Base-by-base conservation (phyloP, 352 stramenopile genomes). In the Globisporangium abappressorium region DNA sequence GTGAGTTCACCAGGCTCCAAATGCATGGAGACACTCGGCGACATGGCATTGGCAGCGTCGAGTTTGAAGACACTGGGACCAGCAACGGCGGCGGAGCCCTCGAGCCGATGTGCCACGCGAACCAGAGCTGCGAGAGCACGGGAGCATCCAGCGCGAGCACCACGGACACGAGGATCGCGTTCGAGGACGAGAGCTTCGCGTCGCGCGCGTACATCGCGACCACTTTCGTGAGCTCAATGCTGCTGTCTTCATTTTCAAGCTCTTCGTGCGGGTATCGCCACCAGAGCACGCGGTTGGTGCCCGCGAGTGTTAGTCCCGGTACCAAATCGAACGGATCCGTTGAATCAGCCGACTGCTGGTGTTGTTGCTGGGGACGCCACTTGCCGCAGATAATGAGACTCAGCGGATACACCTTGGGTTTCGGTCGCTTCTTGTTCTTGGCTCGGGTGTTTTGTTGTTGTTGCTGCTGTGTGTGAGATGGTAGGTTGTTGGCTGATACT, bases 51-150 rank as follows among this genome's bases (percentile, higher is more conserved):
- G 63, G 26, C 2, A 43, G 70, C 30, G 30, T 46, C 57, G 22
- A 64, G 46, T 60, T 30, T 61, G 62, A 47, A 67, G 34, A 22
- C 63, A 62, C 15, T 60, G 18, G 65, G 49, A 53, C 59, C 18
- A 36, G 70, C 65, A 65, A 66, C 43, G 75, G 67, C 0, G 79
- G 84, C 5, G 82, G 81, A 53, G 71, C 73, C 65, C 73, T 80
- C 18, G 81, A 90, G 26, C 84, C 86, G 26, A 82, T 36, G 36
- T 80, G 69, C 86, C 86, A 94, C 3, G 83, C 86, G 70, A 91
- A 88, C 76, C 78, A 88, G 24, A 79, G 57, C 28, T 80, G 87
- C 0, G 85, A 76, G 14, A 85, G 64, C 20, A 90, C n/a, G 1
- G 84, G 77, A 0, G 83, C 57, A 57, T 95, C 85, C n/a, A 92